phyloP scores from a whole-genome alignment of 345 rosid species.

The Hibiscus trionum region DNA sequence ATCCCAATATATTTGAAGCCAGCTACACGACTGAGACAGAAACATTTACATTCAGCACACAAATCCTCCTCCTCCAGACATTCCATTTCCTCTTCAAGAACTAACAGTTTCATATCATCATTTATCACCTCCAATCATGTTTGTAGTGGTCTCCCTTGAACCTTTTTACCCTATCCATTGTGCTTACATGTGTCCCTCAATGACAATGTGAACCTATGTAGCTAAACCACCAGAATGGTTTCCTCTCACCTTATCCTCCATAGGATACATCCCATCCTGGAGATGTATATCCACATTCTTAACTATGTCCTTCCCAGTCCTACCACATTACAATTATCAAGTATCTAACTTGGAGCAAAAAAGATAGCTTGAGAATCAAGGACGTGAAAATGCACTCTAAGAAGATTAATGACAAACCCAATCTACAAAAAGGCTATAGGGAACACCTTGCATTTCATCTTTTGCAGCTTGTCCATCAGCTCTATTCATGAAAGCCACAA shows the following conservation, averaged over 20 bases:
- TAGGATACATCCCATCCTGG: neutral
- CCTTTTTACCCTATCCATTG: neutral
- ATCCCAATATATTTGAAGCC: neutral
- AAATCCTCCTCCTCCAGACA: neutral
- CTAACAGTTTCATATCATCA: neutral
- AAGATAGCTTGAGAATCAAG: neutral
- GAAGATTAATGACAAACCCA: neutral
- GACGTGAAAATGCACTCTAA: neutral
- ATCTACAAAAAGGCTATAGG: neutral
- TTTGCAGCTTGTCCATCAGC: slow-evolving; percentile 99
- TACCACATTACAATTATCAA: neutral
- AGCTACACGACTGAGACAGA: neutral
- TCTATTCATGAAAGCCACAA: slow-evolving; percentile 97
- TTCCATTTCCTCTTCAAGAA: neutral
- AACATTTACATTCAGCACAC: neutral
- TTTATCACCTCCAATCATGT: neutral
- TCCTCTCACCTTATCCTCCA: neutral
- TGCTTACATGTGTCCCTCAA: neutral
- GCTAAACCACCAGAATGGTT: neutral
- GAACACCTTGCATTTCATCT: slow-evolving; percentile 98
- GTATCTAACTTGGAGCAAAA: neutral
- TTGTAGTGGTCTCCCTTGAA: neutral
- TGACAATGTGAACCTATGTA: neutral
- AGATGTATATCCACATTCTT: neutral
- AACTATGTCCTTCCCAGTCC: neutral